Evolutionary conservation across 306 rosid species (phyloP).

Genomic region (Sindora glabra): DNA sequence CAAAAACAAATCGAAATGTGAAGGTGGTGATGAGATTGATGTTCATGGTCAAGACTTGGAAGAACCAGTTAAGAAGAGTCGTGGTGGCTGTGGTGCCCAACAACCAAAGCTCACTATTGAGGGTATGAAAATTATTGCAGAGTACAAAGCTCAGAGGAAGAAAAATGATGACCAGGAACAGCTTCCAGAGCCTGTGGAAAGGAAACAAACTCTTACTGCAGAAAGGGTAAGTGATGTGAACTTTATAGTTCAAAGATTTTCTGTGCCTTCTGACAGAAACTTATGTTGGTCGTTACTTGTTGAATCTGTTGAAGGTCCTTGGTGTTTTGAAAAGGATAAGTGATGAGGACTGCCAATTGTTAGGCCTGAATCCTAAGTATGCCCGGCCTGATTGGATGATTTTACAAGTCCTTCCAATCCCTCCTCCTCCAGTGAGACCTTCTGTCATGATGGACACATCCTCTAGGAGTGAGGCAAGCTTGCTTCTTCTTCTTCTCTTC

Average conservation of each 20-base stretch:
- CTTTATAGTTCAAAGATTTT: constrained; percentile 7
- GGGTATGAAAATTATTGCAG: constrained; percentile 87
- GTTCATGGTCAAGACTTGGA: constrained; percentile 57
- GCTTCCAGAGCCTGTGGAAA: constrained; percentile 96
- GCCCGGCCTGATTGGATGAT: constrained; percentile 99
- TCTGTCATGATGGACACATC: constrained; percentile 99
- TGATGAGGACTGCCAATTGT: constrained; percentile 80
- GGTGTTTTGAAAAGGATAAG: constrained; percentile 84
- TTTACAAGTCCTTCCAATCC: constrained; percentile 96
- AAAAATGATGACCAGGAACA: constrained; percentile 93
- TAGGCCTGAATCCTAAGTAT: constrained; percentile 86
- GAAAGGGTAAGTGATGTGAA: constrained; percentile 70
- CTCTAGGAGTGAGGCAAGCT: constrained; percentile 92
- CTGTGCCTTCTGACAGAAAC: background rate
- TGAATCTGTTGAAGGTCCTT: constrained; percentile 59
- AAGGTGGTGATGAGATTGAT: constrained; percentile 94
- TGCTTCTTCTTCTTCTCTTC: background rate
- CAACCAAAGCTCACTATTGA: constrained; percentile 92
- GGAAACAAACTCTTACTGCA: constrained; percentile 90
- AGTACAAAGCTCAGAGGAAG: constrained; percentile 89
- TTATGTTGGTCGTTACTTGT: constrained; percentile 11
- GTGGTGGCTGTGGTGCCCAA: constrained; percentile 99
- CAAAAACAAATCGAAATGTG: constrained; percentile 87
- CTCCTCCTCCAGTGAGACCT: constrained; percentile 99
- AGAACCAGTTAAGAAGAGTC: constrained; percentile 74